phyloP scores from a whole-genome alignment of 352 stramenopile genomes.

The Phytopythium mirpurense region DNA sequence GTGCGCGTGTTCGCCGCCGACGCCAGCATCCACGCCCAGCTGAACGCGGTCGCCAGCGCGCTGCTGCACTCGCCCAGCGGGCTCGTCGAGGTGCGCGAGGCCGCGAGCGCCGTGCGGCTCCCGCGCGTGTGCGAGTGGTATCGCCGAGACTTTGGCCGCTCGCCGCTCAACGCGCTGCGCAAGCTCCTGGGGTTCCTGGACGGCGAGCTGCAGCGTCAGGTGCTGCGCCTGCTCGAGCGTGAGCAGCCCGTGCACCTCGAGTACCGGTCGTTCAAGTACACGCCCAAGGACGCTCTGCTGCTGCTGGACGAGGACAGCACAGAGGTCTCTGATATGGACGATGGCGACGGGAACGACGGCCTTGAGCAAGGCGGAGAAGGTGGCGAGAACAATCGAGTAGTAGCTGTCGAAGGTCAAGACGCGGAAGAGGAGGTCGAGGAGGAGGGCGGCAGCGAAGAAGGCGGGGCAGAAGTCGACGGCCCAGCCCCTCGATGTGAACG shows the following conservation, averaged over 20 bases:
- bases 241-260: conserved; percentile 41
- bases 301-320: conserved; percentile 1
- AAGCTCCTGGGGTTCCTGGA: conserved; percentile 75
- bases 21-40: conserved; percentile 57
- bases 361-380: background rate
- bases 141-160: conserved; percentile 51
- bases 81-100: conserved; percentile 24
- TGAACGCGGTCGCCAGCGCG: conserved; percentile 47
- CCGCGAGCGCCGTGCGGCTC: conserved; percentile 27
- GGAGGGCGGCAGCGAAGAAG: background rate
- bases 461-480: background rate
- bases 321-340: background rate
- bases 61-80: conserved; percentile 26
- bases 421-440: background rate
- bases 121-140: conserved; percentile 79
- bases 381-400: background rate
- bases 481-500: background rate
- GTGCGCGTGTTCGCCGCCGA: conserved; percentile 4
- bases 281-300: conserved; percentile 24
- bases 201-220: conserved; percentile 31
- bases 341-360: background rate
- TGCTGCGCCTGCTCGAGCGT: conserved; percentile 30
- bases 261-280: conserved; percentile 54
- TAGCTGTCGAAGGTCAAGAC: background rate
- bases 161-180: conserved; percentile 25